Percentiles rank a stretch among this genome's conserved stretches.
Conservation (phyloP, 140 eudicot species). For the Cichorium intybus region DNA sequence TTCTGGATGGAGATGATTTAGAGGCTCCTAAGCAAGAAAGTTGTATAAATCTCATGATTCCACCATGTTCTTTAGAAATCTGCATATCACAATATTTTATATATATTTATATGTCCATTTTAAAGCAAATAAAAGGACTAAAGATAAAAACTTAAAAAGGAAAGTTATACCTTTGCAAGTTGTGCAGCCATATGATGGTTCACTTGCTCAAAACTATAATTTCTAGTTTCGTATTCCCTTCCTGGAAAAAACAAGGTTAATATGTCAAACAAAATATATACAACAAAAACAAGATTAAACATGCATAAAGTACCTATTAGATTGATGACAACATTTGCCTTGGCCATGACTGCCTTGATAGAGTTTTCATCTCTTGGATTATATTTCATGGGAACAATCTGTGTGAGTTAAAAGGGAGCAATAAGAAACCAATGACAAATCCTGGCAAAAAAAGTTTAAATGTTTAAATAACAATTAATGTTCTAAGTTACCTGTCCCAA, state of each 20-base stretch:
- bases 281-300: not conserved
- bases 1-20: slow-evolving; percentile 76
- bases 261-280: not conserved
- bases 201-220: slow-evolving; percentile 85
- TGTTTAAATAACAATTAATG: not conserved
- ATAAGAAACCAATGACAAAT: not conserved
- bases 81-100: slow-evolving; percentile 33
- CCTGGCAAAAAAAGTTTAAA: slow-evolving; percentile 2
- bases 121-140: not conserved
- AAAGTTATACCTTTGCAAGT: slow-evolving; percentile 71
- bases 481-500: slow-evolving; percentile 76
- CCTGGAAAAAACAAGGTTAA: slow-evolving; percentile 41
- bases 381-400: slow-evolving; percentile 99
- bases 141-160: not conserved
- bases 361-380: slow-evolving; percentile 94
- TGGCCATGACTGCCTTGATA: slow-evolving; percentile 96
- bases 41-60: slow-evolving; percentile 92
- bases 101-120: not conserved
- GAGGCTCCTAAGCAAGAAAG: slow-evolving; percentile 94
- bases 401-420: slow-evolving; percentile 9
- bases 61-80: slow-evolving; percentile 97
- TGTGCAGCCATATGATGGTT: slow-evolving; percentile 90
- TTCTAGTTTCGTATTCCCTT: slow-evolving; percentile 86
- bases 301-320: slow-evolving; percentile 73
- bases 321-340: slow-evolving; percentile 96